Conservation (phyloP, 1,284 basidiomycete species). For the Malassezia caprae region DNA sequence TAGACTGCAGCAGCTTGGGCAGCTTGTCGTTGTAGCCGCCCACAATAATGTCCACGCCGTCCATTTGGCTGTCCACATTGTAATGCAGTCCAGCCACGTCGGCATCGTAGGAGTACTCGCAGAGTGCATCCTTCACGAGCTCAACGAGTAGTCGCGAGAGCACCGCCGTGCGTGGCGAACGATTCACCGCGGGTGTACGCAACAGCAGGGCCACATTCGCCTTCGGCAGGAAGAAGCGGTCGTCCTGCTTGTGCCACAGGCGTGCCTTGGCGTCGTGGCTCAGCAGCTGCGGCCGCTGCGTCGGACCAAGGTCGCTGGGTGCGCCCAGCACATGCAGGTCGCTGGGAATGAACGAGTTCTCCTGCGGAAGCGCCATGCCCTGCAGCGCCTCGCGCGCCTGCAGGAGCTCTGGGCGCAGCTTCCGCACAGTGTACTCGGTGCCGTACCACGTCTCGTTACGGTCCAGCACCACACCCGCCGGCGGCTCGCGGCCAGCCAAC, state of each 20-base stretch:
- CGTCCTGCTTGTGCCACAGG: conserved; percentile 48
- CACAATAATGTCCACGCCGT: conserved; percentile 63
- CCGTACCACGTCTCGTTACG: conserved; percentile 46
- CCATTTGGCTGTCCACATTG: conserved; percentile 59
- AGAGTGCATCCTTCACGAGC: conserved; percentile 75
- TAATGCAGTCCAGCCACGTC: conserved; percentile 81
- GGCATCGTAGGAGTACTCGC: conserved; percentile 86
- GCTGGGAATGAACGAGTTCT: conserved; percentile 42
- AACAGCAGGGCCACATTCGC: conserved; percentile 44
- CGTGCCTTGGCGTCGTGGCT: conserved; percentile 31
- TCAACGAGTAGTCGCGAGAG: conserved; percentile 66
- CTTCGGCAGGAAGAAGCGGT: conserved; percentile 46
- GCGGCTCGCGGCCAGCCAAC: conserved; percentile 60
- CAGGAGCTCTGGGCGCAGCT: conserved; percentile 26
- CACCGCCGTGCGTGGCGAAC: conserved; percentile 39
- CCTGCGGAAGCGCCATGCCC: conserved; percentile 37
- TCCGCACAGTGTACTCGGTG: conserved; percentile 41
- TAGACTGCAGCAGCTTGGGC: conserved; percentile 62
- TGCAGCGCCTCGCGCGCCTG: conserved; percentile 19
- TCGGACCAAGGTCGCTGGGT: conserved; percentile 21
- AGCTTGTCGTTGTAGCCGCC: conserved; percentile 94
- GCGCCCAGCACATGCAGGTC: conserved; percentile 30
- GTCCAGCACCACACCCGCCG: conserved; percentile 32
- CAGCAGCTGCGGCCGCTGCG: conserved; percentile 36
- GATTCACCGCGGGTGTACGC: conserved; percentile 47